Base-by-base conservation (phyloP, 495 filamentous ascomycete species). In the Talaromyces proteolyticus region DNA sequence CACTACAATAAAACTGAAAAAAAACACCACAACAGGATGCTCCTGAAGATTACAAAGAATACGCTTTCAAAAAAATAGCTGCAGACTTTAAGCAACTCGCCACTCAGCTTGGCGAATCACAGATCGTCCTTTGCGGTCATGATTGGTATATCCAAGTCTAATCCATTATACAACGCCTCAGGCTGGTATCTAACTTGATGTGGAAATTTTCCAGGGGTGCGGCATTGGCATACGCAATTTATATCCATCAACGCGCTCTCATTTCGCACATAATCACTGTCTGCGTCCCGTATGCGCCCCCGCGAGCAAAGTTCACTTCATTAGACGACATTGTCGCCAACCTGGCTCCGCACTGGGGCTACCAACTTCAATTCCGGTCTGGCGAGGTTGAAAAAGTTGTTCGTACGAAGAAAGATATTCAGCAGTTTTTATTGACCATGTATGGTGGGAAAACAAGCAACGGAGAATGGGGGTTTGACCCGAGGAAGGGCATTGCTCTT, bases 71-170 rank as follows among this genome's bases (percentile, higher is more conserved):
- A 61, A 77, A 74, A 39, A 77, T 81, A 50, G 77, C 86, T 18
- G 76, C 82, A 38, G 87, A 91, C 58, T 79, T 94, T 56, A 80
- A 76, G 18, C 80, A 76, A 50, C 72, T 90, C 6, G 78, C 84
- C 4, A 57, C 62, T 3, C 75, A 82, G 18, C 66, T 92, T 18
- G 72, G 79, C 18, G 74, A 75, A 34, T 61, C 67, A 8, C 70
- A 64, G 7, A 81, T 89, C 53, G 82, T 94, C 22, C 73, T 95
- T 11, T 86, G 87, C 12, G 90, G 89, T 6, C 90, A 95, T 62
- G 90, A 95, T 64, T 95, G 91, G 91, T 89, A 83, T 58, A 74
- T 21, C n/a, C 3, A 39, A 24, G 24, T 18, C 23, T 24, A 12
- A n/a, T 11, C 45, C n/a, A n/a, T n/a, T n/a, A n/a, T n/a, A n/a